These are phyloP conservation scores for Tetrahymena malaccensis DNA, from an alignment of 73 alveolate genomes.

Conservation along the genomic window DNA sequence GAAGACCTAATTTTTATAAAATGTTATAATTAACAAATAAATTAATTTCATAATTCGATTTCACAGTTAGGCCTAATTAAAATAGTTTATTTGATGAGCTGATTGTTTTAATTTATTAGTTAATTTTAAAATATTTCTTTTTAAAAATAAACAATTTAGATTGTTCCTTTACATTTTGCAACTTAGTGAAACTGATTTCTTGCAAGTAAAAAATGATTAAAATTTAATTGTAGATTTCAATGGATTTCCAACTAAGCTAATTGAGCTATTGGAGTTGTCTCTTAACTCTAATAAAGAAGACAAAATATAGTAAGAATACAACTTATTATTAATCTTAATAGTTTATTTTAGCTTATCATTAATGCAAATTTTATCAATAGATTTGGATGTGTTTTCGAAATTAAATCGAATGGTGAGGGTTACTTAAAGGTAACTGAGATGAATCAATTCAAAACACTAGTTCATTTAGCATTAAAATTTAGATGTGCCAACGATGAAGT, in stretches of 20 bases:
- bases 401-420: conserved; percentile 26
- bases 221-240: conserved; percentile 34
- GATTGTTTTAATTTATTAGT: neutral
- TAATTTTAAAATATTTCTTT: neutral
- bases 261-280: conserved; percentile 19
- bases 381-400: conserved; percentile 18
- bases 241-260: conserved; percentile 33
- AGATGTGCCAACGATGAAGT: conserved; percentile 40
- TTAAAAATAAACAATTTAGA: neutral
- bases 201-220: conserved; percentile 24
- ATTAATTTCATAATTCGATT: no score
- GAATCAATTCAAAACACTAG: conserved; percentile 33
- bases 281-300: conserved; percentile 27
- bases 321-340: no score
- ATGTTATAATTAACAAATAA: neutral
- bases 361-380: neutral
- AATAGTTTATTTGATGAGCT: no score
- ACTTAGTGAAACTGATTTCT: conserved; percentile 23
- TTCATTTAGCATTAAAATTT: conserved; percentile 28
- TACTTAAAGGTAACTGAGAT: conserved; percentile 15
- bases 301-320: neutral
- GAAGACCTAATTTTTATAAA: neutral
- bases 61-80: no score
- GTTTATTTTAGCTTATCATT: neutral
- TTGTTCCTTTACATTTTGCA: conserved; percentile 16